phyloP scores from a whole-genome alignment of 768 basidiomycete species.

The Arthromyces matolae region DNA sequence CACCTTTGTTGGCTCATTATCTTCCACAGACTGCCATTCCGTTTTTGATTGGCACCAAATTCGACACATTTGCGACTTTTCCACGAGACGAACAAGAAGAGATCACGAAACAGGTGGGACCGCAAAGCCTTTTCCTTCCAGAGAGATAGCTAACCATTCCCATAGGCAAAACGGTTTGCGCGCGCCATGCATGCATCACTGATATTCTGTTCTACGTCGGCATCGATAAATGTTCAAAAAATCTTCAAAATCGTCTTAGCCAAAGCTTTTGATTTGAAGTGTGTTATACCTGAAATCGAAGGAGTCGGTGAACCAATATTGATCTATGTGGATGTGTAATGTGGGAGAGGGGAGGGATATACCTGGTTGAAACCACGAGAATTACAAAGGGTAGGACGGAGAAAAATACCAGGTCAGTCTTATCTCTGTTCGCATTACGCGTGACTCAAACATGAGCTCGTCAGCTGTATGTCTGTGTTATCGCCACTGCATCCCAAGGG shows the following conservation, averaged over 20 bases:
- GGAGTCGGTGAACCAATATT: constrained; percentile 94
- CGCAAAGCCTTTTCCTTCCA: constrained; percentile 19
- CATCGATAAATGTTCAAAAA: constrained; percentile 99
- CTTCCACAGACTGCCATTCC: constrained; percentile 87
- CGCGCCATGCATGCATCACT: constrained; percentile 99
- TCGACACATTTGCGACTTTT: constrained; percentile 94
- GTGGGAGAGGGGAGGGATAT: constrained; percentile 16
- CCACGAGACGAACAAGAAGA: constrained; percentile 98
- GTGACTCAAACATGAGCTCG: neutral
- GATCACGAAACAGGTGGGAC: constrained; percentile 96
- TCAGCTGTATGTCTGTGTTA: constrained; percentile 5
- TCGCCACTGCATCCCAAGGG: neutral
- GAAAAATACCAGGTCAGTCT: constrained; percentile 31
- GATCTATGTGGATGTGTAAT: constrained; percentile 84
- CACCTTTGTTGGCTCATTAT: neutral
- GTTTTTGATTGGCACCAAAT: constrained; percentile 97
- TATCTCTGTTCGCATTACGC: neutral
- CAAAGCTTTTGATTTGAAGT: constrained; percentile 98
- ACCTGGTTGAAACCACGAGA: constrained; percentile 10
- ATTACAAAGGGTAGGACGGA: constrained; percentile 22
- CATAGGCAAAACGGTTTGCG: constrained; percentile 93
- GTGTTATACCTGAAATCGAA: constrained; percentile 96
- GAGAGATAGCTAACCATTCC: constrained; percentile 1
- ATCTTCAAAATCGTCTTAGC: constrained; percentile 98
- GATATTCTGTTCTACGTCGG: constrained; percentile 98